Evolutionary conservation across 1,139 yeast species (phyloP).

Genomic region (Kurtzmaniella quercitrusa): DNA sequence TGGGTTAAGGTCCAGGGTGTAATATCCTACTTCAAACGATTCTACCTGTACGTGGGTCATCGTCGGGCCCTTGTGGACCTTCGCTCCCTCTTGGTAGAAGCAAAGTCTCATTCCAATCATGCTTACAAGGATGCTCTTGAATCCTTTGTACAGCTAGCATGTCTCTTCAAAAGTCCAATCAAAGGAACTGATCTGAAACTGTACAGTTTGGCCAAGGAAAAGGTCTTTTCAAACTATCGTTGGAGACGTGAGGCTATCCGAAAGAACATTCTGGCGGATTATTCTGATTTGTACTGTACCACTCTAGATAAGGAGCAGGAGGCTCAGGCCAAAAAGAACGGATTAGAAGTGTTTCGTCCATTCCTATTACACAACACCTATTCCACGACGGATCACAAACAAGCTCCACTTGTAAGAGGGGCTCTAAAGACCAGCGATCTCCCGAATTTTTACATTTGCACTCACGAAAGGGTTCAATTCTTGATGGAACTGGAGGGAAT

Average conservation of each 20-base stretch:
- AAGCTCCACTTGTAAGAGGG: conserved; percentile 26
- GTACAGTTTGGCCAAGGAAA: conserved; percentile 1
- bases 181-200: not conserved
- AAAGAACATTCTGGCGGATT: conserved; percentile 2
- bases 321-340: conserved; percentile 9
- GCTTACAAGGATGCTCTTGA: conserved; percentile 22
- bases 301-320: conserved; percentile 19
- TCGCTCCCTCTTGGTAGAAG: conserved; percentile 27
- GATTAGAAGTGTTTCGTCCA: conserved; percentile 21
- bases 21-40: conserved; percentile 32
- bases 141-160: conserved; percentile 22
- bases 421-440: conserved; percentile 12
- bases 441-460: conserved; percentile 4
- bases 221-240: conserved; percentile 15
- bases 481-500: conserved; percentile 1
- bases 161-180: conserved; percentile 2
- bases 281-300: conserved; percentile 11
- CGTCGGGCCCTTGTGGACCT: conserved; percentile 23
- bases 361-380: conserved; percentile 25
- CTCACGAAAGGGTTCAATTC: conserved; percentile 1
- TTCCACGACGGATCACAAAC: conserved; percentile 15
- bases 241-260: conserved; percentile 18
- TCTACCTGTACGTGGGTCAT: conserved; percentile 34
- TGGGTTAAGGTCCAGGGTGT: conserved; percentile 26
- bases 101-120: conserved; percentile 15